Conservation (phyloP, 352 stramenopile species). For the Globisporangium spinosum region DNA sequence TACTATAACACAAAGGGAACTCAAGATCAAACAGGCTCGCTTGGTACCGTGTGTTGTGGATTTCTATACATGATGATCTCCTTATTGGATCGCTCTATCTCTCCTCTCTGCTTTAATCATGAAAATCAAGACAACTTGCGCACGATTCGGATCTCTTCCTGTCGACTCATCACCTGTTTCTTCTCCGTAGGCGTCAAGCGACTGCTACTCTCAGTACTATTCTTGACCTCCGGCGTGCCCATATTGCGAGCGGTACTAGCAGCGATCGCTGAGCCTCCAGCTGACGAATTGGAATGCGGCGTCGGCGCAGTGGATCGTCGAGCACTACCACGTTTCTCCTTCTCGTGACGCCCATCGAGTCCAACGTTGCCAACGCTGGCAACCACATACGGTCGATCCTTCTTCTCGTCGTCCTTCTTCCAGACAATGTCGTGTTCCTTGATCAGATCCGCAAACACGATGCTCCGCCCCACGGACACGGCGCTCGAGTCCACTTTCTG, state of each 20-base stretch:
- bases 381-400: conserved; percentile 36
- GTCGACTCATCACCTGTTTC: conserved; percentile 38
- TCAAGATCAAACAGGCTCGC: not conserved
- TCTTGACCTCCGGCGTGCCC: conserved; percentile 12
- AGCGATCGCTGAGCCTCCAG: not conserved
- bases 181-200: conserved; percentile 30
- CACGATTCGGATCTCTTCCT: conserved; percentile 59
- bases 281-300: not conserved
- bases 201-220: conserved; percentile 17
- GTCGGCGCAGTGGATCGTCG: conserved; percentile 24
- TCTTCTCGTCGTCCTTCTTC: conserved; percentile 22
- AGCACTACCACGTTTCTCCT: conserved; percentile 18
- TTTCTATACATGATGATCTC: not conserved
- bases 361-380: conserved; percentile 58
- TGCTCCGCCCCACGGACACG: conserved; percentile 61
- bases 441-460: conserved; percentile 62
- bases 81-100: conserved; percentile 10
- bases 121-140: conserved; percentile 40
- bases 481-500: conserved; percentile 56
- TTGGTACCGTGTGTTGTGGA: not conserved
- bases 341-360: conserved; percentile 23
- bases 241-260: not conserved
- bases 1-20: not conserved
- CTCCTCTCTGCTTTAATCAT: not conserved
- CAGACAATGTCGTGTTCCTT: conserved; percentile 36